Evolutionary conservation across 108 stramenopile species (phyloP), one percentile per base, ranked within the genome.

Genomic region (Cyclostephanos invisitatus): DNA sequence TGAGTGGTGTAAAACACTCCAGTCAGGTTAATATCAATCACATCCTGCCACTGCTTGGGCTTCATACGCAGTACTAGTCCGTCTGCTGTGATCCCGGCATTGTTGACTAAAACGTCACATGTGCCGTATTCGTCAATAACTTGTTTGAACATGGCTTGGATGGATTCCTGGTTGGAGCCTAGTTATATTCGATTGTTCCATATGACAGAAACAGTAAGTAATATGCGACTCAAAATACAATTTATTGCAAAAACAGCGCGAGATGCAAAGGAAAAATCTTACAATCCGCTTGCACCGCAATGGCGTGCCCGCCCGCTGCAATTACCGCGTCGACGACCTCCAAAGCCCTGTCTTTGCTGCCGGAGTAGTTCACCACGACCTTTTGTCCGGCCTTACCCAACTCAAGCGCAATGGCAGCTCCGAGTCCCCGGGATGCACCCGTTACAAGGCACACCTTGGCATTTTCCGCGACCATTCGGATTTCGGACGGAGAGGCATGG

Each of bases 1-100:
- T 97, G 95, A 49, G 96, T 95, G 68, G 88, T 87, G 86, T 96
- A 96, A 84, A 98, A 98, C 46, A 97, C 97, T 29, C 98, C 98
- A 46, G 85, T 87, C 15, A 98, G 80, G 83, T 98, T 98, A 68
- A 93, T 75, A 81, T 98, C 96, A 75, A 98, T 97, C 40, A 98
- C 98, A 20, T 68, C 63, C 84, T 96, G 96, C 96, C 96, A 98
- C 66, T 90, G 85, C 27, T 92, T 81, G 0, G 92, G 93, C 80
- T 97, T 97, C 98, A 98, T 98, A 46, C 96, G 85, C 93, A 96
- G 77, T 3, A 94, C 89, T n/a, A 98, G 87, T 11, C 85, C 89
- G 72, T 97, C 96, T 12, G 78, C 69, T 35, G 97, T 98, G 70
- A 98, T 97, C 54, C 98, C 98, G 72, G 98, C 98, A 67, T 98